phyloP scores from a whole-genome alignment of 495 filamentous ascomycete genomes.

The Glarea lozoyensis region DNA sequence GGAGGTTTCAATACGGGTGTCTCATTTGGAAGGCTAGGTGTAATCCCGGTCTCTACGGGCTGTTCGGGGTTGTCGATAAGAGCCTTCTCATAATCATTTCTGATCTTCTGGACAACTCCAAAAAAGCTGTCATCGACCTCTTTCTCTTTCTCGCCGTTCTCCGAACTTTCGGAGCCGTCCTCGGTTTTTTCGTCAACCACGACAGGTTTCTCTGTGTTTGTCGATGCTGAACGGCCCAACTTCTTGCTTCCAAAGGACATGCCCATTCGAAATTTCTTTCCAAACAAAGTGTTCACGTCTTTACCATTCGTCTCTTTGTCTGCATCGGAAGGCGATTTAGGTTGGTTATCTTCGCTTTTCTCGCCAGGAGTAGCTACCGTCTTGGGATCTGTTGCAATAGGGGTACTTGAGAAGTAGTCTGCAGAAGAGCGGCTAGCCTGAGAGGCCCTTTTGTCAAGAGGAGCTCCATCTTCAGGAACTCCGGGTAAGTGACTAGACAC shows the following conservation, averaged over 20 bases:
- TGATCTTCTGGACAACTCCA: slow-evolving; percentile 71
- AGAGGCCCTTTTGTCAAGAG: slow-evolving; percentile 30
- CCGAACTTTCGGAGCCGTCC: slow-evolving; percentile 41
- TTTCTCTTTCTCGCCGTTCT: slow-evolving; percentile 64
- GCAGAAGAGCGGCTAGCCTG: slow-evolving; percentile 36
- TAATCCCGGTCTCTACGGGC: slow-evolving; percentile 57
- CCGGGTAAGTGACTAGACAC: slow-evolving; percentile 32
- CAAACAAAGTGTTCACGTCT: slow-evolving; percentile 59
- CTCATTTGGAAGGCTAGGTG: slow-evolving; percentile 71
- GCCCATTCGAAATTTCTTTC: slow-evolving; percentile 81
- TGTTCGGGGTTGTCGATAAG: slow-evolving; percentile 34
- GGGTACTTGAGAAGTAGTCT: slow-evolving; percentile 57
- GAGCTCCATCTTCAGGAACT: slow-evolving; percentile 40
- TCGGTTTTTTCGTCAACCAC: slow-evolving; percentile 55
- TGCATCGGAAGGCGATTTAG: slow-evolving; percentile 53
- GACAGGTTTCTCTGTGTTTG: slow-evolving; percentile 55
- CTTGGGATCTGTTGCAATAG: slow-evolving; percentile 18
- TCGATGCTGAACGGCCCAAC: slow-evolving; percentile 62
- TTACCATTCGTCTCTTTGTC: slow-evolving; percentile 63
- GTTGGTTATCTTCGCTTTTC: slow-evolving; percentile 34
- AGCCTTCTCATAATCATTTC: slow-evolving; percentile 57
- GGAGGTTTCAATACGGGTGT: slow-evolving; percentile 80
- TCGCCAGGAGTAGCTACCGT: slow-evolving; percentile 30
- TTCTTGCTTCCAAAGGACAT: slow-evolving; percentile 78
- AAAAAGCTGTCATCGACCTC: slow-evolving; percentile 74